These are phyloP conservation scores for Phytophthora cajani DNA, from an alignment of 352 stramenopile genomes.

Conservation along the genomic window DNA sequence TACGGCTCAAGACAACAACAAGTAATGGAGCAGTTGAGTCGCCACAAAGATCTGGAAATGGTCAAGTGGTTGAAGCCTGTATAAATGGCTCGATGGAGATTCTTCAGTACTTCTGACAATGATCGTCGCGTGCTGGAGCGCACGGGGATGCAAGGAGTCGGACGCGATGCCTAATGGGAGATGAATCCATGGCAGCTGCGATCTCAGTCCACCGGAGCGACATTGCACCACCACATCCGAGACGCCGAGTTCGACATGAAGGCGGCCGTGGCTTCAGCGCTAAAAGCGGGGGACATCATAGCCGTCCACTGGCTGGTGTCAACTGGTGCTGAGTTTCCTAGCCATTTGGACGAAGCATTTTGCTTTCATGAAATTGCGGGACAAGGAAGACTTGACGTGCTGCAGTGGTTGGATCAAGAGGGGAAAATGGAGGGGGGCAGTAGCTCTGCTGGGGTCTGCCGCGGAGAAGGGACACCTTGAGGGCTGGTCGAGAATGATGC, in stretches of 20 bases:
- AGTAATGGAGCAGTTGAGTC: too few species aligned
- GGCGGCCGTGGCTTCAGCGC: background rate
- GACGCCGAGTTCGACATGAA: background rate
- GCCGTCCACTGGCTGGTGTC: background rate
- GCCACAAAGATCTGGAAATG: conserved; percentile 4
- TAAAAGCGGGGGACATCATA: background rate
- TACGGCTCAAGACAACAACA: too few species aligned
- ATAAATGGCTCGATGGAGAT: background rate
- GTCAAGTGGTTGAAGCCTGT: conserved; percentile 16
- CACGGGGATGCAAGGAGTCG: background rate
- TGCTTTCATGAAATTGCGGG: background rate
- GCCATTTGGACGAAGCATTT: background rate
- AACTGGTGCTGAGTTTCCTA: too few species aligned
- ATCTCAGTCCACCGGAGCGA: background rate
- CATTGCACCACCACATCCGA: background rate
- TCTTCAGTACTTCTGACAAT: background rate
- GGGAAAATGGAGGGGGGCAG: too few species aligned
- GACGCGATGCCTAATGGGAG: background rate
- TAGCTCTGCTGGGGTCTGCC: background rate
- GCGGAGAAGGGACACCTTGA: background rate
- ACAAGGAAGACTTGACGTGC: background rate
- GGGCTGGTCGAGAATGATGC: background rate
- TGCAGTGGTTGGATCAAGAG: background rate
- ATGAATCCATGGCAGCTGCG: background rate
- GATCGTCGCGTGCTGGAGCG: background rate